Percentiles rank a stretch among this genome's conserved stretches.
These are phyloP conservation scores for Yamagishiella unicocca DNA, from an alignment of 139 green algal genomes.

Conservation along the genomic window DNA sequence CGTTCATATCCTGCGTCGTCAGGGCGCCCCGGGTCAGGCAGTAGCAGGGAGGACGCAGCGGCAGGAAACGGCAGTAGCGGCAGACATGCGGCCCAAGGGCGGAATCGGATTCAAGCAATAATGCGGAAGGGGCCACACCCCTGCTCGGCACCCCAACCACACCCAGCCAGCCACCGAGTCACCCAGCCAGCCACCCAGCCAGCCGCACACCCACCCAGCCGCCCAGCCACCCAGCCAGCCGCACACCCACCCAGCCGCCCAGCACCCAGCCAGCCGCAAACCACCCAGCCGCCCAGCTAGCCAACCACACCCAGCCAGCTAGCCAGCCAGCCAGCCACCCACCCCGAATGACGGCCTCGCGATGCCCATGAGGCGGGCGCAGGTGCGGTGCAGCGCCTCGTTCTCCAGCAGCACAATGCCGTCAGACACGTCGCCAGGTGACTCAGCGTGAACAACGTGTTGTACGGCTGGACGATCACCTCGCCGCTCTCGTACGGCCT, in stretches of 20 bases:
- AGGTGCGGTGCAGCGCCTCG: constrained; percentile 69
- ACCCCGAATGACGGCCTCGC: constrained; percentile 72
- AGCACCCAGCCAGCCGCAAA: not conserved
- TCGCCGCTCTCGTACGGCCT: constrained; percentile 83
- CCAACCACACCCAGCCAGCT: not conserved
- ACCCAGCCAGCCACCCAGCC: too few relatives aligned
- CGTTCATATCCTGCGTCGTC: constrained; percentile 78
- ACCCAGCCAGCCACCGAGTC: too few relatives aligned
- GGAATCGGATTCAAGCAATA: too few relatives aligned
- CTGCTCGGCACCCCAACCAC: too few relatives aligned
- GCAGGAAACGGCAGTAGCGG: not conserved
- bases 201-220: too few relatives aligned
- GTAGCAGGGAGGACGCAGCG: too few relatives aligned
- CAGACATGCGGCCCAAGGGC: not conserved
- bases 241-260: too few relatives aligned
- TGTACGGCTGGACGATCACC: constrained; percentile 89
- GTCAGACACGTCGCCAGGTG: constrained; percentile 71
- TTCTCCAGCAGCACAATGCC: constrained; percentile 81
- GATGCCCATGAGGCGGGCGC: constrained; percentile 64
- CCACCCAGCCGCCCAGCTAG: not conserved
- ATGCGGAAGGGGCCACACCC: too few relatives aligned
- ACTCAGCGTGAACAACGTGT: constrained; percentile 83
- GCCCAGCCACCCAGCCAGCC: not conserved
- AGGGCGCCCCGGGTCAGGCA: too few relatives aligned
- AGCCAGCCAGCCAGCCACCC: not conserved